Base-by-base conservation (phyloP, 2,329 filamentous ascomycete species). In the Ilyonectria mors-panacis region DNA sequence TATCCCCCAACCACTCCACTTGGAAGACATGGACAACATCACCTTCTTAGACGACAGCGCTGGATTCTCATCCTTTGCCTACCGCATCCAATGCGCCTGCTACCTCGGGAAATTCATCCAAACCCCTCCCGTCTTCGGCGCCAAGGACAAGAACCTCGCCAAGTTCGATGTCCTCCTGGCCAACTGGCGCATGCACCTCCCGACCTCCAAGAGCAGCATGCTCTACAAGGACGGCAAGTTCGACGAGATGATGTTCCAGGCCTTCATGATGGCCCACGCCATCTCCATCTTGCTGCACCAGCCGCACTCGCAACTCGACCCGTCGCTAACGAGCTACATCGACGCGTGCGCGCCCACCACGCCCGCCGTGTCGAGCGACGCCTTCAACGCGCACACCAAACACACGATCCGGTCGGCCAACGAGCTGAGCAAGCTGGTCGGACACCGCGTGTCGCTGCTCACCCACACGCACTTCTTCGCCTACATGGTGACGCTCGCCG, bases 191-290 rank as follows among this genome's bases (percentile, higher is more conserved):
- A 87, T 95, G 51, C 92, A 95, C 74, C 84, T 97, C 1, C 94
- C 94, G 0, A 83, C 87, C 17, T 85, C 86, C 13, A 97, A 96
- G 81, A 86, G 86, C 63, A 88, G 93, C 67, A 86, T 93, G n/a
- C 83, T 96, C 60, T 88, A 89, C 67, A 86, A 88, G 67, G 89
- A 92, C 71, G 91, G 93, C 44, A 87, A 90, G 58, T 86, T 95
- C 8, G 94, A 98, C 78, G 93, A 97, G 80, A 92, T 97, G 87
- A 91, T 97, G 81, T 97, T 97, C 82, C 93, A 97, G 79, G 94
- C 93, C 1, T 91, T 93, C 70, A 95, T 96, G 89, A 93, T 97
- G 73, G 85, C 83, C 47, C 81, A 88, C 66, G 87, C 87, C 8
- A 88, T 86, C 70, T 86, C 90, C 2, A 93, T 95, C 73, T 88